These are phyloP conservation scores for Bruguiera parviflora DNA, from an alignment of 345 rosid species.

Conservation along the genomic window DNA sequence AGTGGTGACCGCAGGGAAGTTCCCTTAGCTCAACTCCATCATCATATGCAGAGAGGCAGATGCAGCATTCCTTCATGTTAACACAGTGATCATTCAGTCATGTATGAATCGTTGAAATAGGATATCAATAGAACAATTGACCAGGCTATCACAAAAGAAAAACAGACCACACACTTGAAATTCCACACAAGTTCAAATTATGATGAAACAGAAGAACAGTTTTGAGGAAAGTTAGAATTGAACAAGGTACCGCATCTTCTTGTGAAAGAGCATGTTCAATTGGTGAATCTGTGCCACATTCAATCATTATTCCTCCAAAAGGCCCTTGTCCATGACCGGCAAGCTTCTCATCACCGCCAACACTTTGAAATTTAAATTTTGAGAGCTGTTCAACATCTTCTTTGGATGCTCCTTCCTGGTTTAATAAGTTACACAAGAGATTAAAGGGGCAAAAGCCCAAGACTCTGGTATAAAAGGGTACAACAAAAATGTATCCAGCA, in stretches of 20 bases:
- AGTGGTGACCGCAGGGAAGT: slow-evolving; percentile 93
- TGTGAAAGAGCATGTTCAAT: slow-evolving; percentile 51
- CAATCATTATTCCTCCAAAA: slow-evolving; percentile 75
- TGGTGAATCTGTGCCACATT: slow-evolving; percentile 72
- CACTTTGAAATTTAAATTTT: slow-evolving; percentile 63
- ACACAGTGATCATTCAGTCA: slow-evolving; percentile 12
- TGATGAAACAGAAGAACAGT: slow-evolving; percentile 1
- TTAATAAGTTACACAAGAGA: slow-evolving; percentile 15
- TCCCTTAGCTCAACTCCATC: slow-evolving; percentile 89
- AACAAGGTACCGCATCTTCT: slow-evolving; percentile 73
- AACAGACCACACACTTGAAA: background rate
- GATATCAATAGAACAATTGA: no score
- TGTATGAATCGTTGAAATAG: background rate
- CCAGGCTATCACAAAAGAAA: slow-evolving; percentile 1
- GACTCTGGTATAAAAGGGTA: background rate
- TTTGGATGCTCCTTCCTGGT: slow-evolving; percentile 90
- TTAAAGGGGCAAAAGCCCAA: background rate
- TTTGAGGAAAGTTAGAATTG: background rate
- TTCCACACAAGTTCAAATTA: background rate
- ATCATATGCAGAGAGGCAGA: slow-evolving; percentile 80
- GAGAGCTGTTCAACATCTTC: slow-evolving; percentile 82
- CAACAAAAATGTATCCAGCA: background rate
- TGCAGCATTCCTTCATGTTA: slow-evolving; percentile 82
- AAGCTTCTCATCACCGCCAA: slow-evolving; percentile 43
- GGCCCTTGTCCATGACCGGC: slow-evolving; percentile 41